A percentile compares a stretch with the other conserved stretches of the same genome.
phyloP scores from a whole-genome alignment of 2,329 filamentous ascomycete genomes.

The Epichloe baconii region DNA sequence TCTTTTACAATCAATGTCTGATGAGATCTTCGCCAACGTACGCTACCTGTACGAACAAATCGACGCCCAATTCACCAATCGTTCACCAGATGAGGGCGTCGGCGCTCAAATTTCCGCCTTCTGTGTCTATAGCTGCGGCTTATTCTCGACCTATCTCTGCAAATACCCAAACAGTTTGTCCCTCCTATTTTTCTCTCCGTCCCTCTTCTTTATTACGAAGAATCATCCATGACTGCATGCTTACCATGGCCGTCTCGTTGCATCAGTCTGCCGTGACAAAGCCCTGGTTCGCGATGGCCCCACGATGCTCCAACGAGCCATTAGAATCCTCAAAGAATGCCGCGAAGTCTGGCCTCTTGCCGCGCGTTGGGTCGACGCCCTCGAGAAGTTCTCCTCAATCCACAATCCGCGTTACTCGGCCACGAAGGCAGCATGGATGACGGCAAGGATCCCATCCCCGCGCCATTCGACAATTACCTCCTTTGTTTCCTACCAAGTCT shows the following conservation, averaged over 20 bases:
- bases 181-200: not conserved
- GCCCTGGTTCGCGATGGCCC: slow-evolving; percentile 27
- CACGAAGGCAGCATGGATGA: slow-evolving; percentile 38
- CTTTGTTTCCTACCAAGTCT: slow-evolving; percentile 2
- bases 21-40: slow-evolving; percentile 36
- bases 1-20: slow-evolving; percentile 31
- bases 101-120: slow-evolving; percentile 43
- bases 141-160: slow-evolving; percentile 38
- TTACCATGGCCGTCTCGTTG: not conserved
- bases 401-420: slow-evolving; percentile 24
- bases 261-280: slow-evolving; percentile 29
- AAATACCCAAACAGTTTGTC: slow-evolving; percentile 36
- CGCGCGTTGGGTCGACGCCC: slow-evolving; percentile 36
- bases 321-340: slow-evolving; percentile 33
- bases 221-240: not conserved
- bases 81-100: slow-evolving; percentile 32
- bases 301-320: slow-evolving; percentile 32
- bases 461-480: slow-evolving; percentile 10
- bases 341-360: slow-evolving; percentile 40
- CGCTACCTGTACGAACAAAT: slow-evolving; percentile 35
- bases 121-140: slow-evolving; percentile 40
- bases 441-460: slow-evolving; percentile 23
- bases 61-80: slow-evolving; percentile 34
- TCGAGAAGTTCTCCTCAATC: slow-evolving; percentile 34
- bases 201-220: not conserved